Conservation (phyloP, 1,284 basidiomycete genomes). For the Schizophyllum commune region DNA sequence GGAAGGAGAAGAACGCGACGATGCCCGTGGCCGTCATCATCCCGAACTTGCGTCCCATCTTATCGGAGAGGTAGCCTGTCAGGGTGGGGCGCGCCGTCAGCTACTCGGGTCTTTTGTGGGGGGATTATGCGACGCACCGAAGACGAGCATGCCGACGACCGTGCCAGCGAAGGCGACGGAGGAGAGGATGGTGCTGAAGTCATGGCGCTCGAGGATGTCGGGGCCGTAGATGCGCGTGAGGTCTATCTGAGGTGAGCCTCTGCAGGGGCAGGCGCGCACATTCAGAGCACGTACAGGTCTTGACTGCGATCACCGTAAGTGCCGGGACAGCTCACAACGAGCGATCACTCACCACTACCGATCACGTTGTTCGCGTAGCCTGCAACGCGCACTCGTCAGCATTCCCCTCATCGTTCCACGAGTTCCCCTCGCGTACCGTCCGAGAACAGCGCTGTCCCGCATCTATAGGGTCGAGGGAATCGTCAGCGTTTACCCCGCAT, state of each 20-base stretch:
- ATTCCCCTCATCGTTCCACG: constrained; percentile 1
- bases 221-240: constrained; percentile 59
- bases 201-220: constrained; percentile 33
- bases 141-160: constrained; percentile 72
- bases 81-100: background rate
- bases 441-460: constrained; percentile 81
- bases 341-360: constrained; percentile 49
- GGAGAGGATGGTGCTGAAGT: constrained; percentile 55
- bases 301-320: constrained; percentile 32
- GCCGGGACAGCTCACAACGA: background rate
- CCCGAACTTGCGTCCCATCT: constrained; percentile 81
- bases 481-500: background rate
- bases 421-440: constrained; percentile 50
- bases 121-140: constrained; percentile 33
- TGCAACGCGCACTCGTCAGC: constrained; percentile 18
- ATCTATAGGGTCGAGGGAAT: constrained; percentile 31
- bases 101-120: background rate
- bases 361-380: constrained; percentile 82
- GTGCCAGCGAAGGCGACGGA: constrained; percentile 79
- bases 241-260: constrained; percentile 30
- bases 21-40: constrained; percentile 80
- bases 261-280: background rate
- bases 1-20: constrained; percentile 71
- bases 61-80: constrained; percentile 69
- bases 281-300: constrained; percentile 42